Base-by-base conservation (phyloP, 257 asterid genomes). In the Jacaranda copaia region DNA sequence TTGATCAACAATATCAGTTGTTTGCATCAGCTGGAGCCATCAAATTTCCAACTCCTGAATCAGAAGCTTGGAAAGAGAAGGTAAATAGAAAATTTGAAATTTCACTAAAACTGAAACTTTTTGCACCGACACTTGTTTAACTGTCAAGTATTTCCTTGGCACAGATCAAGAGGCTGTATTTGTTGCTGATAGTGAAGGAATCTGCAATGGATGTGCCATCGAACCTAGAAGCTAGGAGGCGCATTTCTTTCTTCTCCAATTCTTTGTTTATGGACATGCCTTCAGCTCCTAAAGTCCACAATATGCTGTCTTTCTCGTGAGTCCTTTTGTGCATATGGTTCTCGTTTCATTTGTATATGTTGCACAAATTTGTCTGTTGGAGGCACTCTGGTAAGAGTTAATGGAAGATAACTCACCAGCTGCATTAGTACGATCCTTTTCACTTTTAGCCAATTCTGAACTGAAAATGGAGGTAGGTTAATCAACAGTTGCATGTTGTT, bases 221-320 rank as follows among this genome's bases (percentile, higher is more conserved):
- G 45, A 96, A 96, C 86, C 82, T 96, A 77, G 99, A 96, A 85
- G 99, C 99, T 77, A 87, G 99, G 83, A 91, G 99, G 83, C 97
- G 99, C 69, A 96, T 96, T 56, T 91, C 99, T 56, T 96, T 96
- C 84, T 96, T 93, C 89, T 93, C 98, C 40, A 96, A 96, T 84
- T 96, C 99, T 67, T 82, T 96, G 91, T 96, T 96, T 80, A 96
- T 96, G 99, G 97, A 96, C 68, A 96, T 96, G 99, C 99, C 99
- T 70, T 36, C 88, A 14, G 97, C 99, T 74, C 99, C 98, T 72
- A 95, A 93, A 93, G 99, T 96, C 77, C 98, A 98, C 81, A 96
- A 96, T 79, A 96, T 96, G 99, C 91, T 96, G 57, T 90, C 99
- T 36, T 96, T 96, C 94, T 91, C 97, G 99, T 96, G 85, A 91